Evolutionary conservation across 1,139 yeast genomes (phyloP), one percentile per base, ranked within the genome.

Genomic region (Suhomyces panamericanus): DNA sequence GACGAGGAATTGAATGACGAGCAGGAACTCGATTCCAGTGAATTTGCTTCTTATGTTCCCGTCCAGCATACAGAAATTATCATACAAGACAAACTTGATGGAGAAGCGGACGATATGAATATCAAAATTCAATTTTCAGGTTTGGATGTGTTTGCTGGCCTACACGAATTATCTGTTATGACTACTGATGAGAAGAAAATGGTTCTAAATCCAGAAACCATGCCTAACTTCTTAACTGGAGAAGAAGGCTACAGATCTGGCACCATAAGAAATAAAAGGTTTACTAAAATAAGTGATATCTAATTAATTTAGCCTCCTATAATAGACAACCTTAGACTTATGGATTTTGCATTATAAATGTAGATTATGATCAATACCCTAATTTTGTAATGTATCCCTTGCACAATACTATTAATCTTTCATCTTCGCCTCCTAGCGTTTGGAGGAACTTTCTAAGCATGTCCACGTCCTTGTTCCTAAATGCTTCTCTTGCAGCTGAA

Each of bases 181-280:
- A 54, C 66, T 2, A 45, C 54, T 1, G 60, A 62, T 15, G 48
- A 55, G 15, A 55, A 70, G 4, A 55, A 67, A 13, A 80, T 78
- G 38, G 56, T 75, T 0, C 58, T 84, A 2, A 77, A 86, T 54
- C 78, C 87, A 0, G 65, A 69, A 13, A 68, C 58, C 0, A 64
- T 87, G 26, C 96, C 96, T 0, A 75, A 79, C 15, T 88, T 91
- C 91, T 60, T 88, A 35, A 83, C 95, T 1, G 96, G 96, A 2
- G 93, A 87, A 59, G 85, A 83, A 52, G 87, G 83, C 1, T 59
- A 60, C 9, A 62, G 62, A 41, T 50, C 77, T 36, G 89, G 89
- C 0, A 56, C 54, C 0, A 67, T 83, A 6, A 63, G 56, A 38
- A 66, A 80, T 53, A 83, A 82, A 0, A 59, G 58, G 32, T 76